Evolutionary conservation across 2,329 filamentous ascomycete genomes (phyloP).

Genomic region (Botryotinia convoluta): DNA sequence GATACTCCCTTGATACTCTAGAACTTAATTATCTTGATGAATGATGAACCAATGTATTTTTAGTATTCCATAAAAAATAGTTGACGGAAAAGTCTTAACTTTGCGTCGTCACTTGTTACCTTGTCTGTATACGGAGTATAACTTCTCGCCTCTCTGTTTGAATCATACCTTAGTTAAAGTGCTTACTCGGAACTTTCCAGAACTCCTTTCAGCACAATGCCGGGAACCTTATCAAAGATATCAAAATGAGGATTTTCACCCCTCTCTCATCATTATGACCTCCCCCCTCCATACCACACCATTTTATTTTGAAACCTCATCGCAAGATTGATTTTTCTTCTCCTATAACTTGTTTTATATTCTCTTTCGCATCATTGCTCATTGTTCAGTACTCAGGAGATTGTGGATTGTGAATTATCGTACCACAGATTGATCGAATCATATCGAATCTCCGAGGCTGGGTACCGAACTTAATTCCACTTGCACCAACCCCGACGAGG

Average conservation of each 20-base stretch:
- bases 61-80: neutral
- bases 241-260: neutral
- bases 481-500: neutral
- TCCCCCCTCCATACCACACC: no score
- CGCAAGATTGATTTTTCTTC: neutral
- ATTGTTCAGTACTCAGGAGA: neutral
- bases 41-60: neutral
- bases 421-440: neutral
- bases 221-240: neutral
- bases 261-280: neutral
- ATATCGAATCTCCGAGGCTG: slow-evolving; percentile 2
- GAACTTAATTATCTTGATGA: neutral
- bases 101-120: neutral
- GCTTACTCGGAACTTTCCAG: neutral
- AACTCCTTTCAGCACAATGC: neutral
- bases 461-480: slow-evolving; percentile 3
- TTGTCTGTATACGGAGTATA: neutral
- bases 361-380: neutral
- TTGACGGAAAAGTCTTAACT: neutral
- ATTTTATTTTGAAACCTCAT: neutral
- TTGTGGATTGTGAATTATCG: neutral
- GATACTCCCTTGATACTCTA: slow-evolving; percentile 1
- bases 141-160: neutral
- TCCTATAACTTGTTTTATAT: neutral
- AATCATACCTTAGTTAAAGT: neutral